Conservation (phyloP, 257 asterid genomes). For the Rauvolfia tetraphylla region DNA sequence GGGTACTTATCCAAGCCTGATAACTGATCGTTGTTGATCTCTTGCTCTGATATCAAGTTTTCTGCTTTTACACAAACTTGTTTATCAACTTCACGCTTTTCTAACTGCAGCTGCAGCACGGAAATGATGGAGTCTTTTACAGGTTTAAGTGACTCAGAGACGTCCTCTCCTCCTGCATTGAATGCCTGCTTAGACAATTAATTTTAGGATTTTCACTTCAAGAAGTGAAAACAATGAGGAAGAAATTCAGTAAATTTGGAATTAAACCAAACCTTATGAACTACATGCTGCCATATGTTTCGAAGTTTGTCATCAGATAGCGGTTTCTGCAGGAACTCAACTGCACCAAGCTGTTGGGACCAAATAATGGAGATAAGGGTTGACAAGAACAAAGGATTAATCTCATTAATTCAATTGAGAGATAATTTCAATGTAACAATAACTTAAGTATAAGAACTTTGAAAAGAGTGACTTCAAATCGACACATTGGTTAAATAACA, state of each 20-base stretch:
- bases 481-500: not conserved
- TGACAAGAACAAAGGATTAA: not conserved
- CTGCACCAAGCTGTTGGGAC: slow-evolving; percentile 46
- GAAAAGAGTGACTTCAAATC: no score
- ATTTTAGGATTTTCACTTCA: slow-evolving; percentile 15
- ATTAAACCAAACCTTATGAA: slow-evolving; percentile 37
- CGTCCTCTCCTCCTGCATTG: slow-evolving; percentile 39
- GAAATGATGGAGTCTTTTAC: slow-evolving; percentile 38
- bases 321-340: slow-evolving; percentile 51
- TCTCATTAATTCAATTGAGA: not conserved
- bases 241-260: not conserved
- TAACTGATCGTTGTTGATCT: slow-evolving; percentile 19
- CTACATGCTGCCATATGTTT: slow-evolving; percentile 51
- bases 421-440: not conserved
- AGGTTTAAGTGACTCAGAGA: slow-evolving; percentile 29
- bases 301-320: slow-evolving; percentile 46
- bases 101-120: slow-evolving; percentile 28
- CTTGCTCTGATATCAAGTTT: slow-evolving; percentile 7
- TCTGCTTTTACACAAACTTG: slow-evolving; percentile 15
- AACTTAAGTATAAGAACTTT: not conserved
- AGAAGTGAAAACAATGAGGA: not conserved
- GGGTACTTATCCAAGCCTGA: slow-evolving; percentile 39
- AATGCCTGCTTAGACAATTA: slow-evolving; percentile 42
- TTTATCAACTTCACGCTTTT: slow-evolving; percentile 13
- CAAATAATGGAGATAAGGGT: not conserved